Conservation (phyloP, 345 rosid species). For the Eucalyptus camaldulensis region DNA sequence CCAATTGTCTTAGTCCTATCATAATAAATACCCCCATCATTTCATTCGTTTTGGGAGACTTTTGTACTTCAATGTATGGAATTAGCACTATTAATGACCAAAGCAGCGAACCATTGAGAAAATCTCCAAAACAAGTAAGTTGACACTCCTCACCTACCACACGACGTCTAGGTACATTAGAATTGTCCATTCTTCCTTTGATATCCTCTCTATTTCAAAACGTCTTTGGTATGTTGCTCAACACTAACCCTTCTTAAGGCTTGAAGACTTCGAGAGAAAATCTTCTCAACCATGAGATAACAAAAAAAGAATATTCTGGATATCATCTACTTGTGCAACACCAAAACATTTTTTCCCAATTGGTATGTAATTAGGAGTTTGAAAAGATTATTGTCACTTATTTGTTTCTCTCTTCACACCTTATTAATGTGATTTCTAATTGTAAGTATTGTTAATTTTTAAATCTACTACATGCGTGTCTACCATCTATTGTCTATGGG, state of each 20-base stretch:
- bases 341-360: not conserved
- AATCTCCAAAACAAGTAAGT: not conserved
- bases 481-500: not conserved
- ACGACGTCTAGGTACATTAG: not conserved
- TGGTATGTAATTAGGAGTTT: not conserved
- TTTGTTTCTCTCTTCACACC: not conserved
- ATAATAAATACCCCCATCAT: not conserved
- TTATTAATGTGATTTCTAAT: not conserved
- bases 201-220: not conserved
- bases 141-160: not conserved
- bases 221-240: not conserved
- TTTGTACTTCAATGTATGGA: not conserved
- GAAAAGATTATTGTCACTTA: not conserved
- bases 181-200: not conserved
- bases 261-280: not conserved
- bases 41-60: not conserved
- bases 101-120: not conserved
- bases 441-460: not conserved
- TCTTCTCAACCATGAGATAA: not conserved
- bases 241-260: not conserved
- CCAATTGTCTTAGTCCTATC: not conserved
- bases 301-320: not conserved
- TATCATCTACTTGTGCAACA: not conserved
- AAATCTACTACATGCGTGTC: not conserved
- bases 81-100: not conserved